Base-by-base conservation (phyloP, 352 stramenopile species). In the Phytophthora pisi region DNA sequence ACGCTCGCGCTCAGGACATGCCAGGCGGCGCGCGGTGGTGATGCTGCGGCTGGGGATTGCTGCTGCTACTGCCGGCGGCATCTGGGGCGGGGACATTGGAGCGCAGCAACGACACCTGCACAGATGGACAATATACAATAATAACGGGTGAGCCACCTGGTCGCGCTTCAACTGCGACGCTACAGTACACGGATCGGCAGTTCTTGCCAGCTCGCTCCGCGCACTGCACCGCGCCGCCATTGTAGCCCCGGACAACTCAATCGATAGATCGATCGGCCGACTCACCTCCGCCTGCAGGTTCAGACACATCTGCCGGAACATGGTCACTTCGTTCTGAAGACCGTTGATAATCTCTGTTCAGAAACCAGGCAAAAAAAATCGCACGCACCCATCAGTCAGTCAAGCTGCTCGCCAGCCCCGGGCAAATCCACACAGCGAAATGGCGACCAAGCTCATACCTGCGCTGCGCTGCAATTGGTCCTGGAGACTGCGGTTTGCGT, bases 251-350 rank as follows among this genome's bases (percentile, higher is more conserved):
- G 13, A 18, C 38, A 20, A 46, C 13, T 40, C 4, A 43, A 47
- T 20, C 8, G 40, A n/a, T 28, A 10, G 31, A 47, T 20, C 5
- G 40, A n/a, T 28, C 16, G 31, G 59, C 51, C 31, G n/a, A 77
- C 77, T 71, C 57, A 94, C 86, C 78, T 94, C 82, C 28, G 78
- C 64, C 71, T 94, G 86, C 40, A 92, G 75, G 60, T 84, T 92
- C 50, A 92, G 67, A 67, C 86, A 94, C 81, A 94, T 91, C 62
- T 92, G 81, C 47, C 82, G 84, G 60, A 92, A 92, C 81, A 94
- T 90, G 28, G 82, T 68, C 57, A 92, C 80, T 73, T 94, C 86
- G 69, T 92, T 89, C 71, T 91, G 82, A 31, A 94, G 77, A 2
- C 79, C 65, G 15, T 52, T 75, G 61, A 92, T 87, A 50, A 92